Evolutionary conservation across 805 yeast genomes (phyloP).

Genomic region (Candida khao-thaluensis): DNA sequence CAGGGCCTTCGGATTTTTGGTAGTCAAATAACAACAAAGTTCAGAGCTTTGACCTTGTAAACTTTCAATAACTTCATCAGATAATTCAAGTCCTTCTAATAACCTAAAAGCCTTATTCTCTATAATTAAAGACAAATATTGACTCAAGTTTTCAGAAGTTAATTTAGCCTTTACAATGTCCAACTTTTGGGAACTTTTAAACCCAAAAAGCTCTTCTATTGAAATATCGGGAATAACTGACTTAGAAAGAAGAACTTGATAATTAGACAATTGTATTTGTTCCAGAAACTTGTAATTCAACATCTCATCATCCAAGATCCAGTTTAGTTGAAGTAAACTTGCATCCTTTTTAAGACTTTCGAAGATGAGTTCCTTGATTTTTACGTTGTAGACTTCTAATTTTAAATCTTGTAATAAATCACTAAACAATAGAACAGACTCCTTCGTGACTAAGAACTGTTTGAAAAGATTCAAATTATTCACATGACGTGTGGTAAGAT

Average conservation of each 20-base stretch:
- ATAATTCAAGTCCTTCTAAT: constrained; percentile 11
- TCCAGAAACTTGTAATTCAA: constrained; percentile 13
- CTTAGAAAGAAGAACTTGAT: constrained; percentile 5
- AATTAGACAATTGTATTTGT: constrained; percentile 9
- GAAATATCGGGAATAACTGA: constrained; percentile 2
- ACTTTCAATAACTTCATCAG: constrained; percentile 6
- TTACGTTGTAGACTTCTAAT: not conserved
- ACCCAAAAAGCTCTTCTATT: constrained; percentile 10
- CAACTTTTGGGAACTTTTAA: constrained; percentile 2
- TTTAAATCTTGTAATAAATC: constrained; percentile 7
- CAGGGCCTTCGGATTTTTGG: not conserved
- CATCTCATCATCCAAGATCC: constrained; percentile 12
- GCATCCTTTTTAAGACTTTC: constrained; percentile 5
- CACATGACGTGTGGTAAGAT: constrained; percentile 6
- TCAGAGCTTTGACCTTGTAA: not conserved
- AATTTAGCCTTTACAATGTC: constrained; percentile 9
- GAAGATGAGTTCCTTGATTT: constrained; percentile 9
- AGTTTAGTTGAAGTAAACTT: constrained; percentile 7
- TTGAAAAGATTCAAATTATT: constrained; percentile 10
- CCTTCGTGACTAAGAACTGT: not conserved
- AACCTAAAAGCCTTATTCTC: constrained; percentile 2
- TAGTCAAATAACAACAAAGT: constrained; percentile 1
- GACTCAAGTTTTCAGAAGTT: constrained; percentile 4
- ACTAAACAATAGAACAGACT: not conserved
- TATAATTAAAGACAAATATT: constrained; percentile 7